phyloP scores from a whole-genome alignment of 2,329 filamentous ascomycete genomes.

The Allantophomopsis cytisporea region DNA sequence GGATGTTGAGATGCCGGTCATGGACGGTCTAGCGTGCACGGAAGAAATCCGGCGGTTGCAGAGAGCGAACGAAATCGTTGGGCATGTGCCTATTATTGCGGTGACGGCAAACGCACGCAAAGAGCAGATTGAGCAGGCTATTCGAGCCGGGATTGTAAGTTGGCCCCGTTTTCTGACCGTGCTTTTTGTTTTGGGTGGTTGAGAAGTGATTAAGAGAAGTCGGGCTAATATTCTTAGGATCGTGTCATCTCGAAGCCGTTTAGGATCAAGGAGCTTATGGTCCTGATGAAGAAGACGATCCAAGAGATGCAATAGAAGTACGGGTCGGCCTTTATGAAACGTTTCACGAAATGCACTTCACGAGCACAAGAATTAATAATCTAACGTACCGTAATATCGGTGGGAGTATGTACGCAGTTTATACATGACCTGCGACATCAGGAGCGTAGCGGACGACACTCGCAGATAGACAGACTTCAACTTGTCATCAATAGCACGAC shows the following conservation, averaged over 20 bases:
- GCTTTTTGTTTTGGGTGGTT: too few species aligned
- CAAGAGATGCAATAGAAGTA: not conserved
- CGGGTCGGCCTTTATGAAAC: not conserved
- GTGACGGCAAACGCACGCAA: slow-evolving; percentile 65
- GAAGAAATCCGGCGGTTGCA: slow-evolving; percentile 55
- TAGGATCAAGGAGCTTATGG: slow-evolving; percentile 50
- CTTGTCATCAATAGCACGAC: too few species aligned
- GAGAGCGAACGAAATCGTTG: slow-evolving; percentile 36
- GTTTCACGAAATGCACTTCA: too few species aligned
- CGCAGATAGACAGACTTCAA: too few species aligned
- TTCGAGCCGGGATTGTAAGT: slow-evolving; percentile 58
- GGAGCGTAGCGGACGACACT: too few species aligned
- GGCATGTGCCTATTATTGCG: slow-evolving; percentile 59
- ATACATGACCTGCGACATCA: too few species aligned
- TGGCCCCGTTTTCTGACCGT: not conserved
- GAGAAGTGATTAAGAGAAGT: too few species aligned
- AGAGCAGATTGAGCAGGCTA: slow-evolving; percentile 56
- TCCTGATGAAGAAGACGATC: slow-evolving; percentile 35
- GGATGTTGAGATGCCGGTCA: slow-evolving; percentile 74
- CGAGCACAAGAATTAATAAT: too few species aligned
- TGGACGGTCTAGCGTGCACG: slow-evolving; percentile 66
- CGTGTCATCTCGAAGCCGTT: slow-evolving; percentile 70
- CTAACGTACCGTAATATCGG: too few species aligned
- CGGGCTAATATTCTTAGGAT: slow-evolving; percentile 29
- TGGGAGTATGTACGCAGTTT: too few species aligned